Evolutionary conservation across 169 alveolate species (phyloP).

Genomic region (Cryptosporidium meleagridis): DNA sequence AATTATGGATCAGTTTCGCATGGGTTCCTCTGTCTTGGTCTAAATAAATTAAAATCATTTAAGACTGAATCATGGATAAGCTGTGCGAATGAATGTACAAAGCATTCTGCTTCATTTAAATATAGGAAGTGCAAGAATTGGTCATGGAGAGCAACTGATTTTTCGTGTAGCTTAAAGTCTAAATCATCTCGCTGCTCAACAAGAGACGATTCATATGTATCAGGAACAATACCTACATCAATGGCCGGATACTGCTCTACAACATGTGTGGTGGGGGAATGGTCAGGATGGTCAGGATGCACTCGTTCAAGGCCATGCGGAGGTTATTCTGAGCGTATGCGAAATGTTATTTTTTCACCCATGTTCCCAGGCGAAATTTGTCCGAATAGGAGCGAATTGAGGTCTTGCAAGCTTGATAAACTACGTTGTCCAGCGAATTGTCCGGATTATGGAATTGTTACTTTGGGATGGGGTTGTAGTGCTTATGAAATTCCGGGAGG

Average conservation of each 20-base stretch:
- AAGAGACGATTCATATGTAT: constrained; percentile 66
- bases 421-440: constrained; percentile 65
- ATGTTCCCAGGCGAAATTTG: constrained; percentile 73
- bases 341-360: constrained; percentile 34
- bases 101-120: neutral
- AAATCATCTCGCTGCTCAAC: constrained; percentile 24
- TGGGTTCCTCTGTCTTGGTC: constrained; percentile 64
- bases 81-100: constrained; percentile 68
- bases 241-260: constrained; percentile 71
- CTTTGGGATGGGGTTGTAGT: constrained; percentile 75
- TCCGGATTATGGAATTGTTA: constrained; percentile 48
- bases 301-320: constrained; percentile 58
- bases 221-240: constrained; percentile 67
- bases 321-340: constrained; percentile 70
- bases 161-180: constrained; percentile 23
- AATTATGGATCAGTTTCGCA: constrained; percentile 55
- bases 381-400: constrained; percentile 47
- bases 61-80: constrained; percentile 65
- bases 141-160: constrained; percentile 73
- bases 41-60: constrained; percentile 38
- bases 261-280: constrained; percentile 68
- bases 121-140: constrained; percentile 58
- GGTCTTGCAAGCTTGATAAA: constrained; percentile 50
- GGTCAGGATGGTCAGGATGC: constrained; percentile 67
- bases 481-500: constrained; percentile 64